Evolutionary conservation across 164 flowering plant species (phyloP).

Genomic region (Stephania cephalantha): DNA sequence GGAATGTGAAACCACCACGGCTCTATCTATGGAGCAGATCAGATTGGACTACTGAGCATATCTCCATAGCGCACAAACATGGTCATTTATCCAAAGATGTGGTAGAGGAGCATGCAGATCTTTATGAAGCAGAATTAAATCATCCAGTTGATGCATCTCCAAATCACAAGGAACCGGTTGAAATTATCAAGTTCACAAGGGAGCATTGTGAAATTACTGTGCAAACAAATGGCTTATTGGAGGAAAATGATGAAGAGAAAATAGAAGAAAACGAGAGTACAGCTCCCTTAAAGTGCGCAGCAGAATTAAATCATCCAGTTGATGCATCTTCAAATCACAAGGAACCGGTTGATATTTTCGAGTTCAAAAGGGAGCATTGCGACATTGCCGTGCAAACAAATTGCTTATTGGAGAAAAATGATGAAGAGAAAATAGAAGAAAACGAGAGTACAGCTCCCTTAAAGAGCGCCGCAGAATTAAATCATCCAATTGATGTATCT

Average conservation of each 20-base stretch:
- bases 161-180: constrained; percentile 12
- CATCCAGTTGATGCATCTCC: constrained; percentile 21
- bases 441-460: neutral
- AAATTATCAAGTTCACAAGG: neutral
- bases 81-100: constrained; percentile 29
- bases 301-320: no score
- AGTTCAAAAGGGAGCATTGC: neutral
- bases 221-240: constrained; percentile 30
- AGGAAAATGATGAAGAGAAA: neutral
- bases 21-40: constrained; percentile 84
- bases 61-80: constrained; percentile 46
- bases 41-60: constrained; percentile 60
- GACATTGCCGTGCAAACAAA: constrained; percentile 14
- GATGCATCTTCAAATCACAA: no score
- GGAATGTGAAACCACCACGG: constrained; percentile 58
- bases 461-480: no score
- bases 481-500: no score
- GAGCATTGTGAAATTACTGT: constrained; percentile 15
- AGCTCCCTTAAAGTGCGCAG: neutral
- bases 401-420: constrained; percentile 24
- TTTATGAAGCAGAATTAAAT: constrained; percentile 18
- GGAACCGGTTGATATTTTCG: no score
- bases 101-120: constrained; percentile 25
- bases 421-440: neutral
- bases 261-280: neutral